These are phyloP conservation scores for Pelargonium fulgidum DNA, from an alignment of 441 rosid species.

Conservation along the genomic window DNA sequence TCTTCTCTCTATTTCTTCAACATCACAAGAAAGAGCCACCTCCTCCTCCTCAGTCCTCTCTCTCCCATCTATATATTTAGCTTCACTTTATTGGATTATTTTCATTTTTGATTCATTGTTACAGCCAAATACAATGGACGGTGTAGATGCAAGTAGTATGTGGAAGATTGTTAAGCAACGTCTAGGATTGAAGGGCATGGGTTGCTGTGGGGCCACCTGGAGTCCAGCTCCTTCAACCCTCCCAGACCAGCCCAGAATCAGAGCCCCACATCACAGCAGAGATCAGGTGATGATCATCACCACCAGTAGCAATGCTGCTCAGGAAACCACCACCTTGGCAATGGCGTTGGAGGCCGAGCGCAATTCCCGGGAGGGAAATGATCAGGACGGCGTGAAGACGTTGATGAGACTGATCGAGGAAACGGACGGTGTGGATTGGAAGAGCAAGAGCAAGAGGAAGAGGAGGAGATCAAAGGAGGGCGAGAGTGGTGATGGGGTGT, in stretches of 20 bases:
- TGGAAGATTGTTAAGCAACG: slow-evolving; percentile 41
- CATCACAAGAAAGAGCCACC: too few relatives aligned
- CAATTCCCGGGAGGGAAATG: neutral
- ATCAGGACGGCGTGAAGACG: slow-evolving; percentile 29
- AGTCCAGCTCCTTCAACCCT: slow-evolving; percentile 1
- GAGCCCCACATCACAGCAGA: neutral
- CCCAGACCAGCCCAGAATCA: too few relatives aligned
- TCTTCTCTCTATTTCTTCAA: too few relatives aligned
- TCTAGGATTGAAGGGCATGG: slow-evolving; percentile 42
- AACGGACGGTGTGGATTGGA: slow-evolving; percentile 54
- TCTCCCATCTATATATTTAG: too few relatives aligned
- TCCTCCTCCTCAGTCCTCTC: too few relatives aligned
- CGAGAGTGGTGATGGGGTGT: slow-evolving; percentile 35
- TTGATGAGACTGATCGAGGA: slow-evolving; percentile 61
- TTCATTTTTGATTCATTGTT: too few relatives aligned
- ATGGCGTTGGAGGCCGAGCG: slow-evolving; percentile 33
- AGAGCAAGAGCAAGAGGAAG: slow-evolving; percentile 13
- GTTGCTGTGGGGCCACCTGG: slow-evolving; percentile 52
- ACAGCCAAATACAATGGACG: slow-evolving; percentile 21
- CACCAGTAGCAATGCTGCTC: slow-evolving; percentile 26
- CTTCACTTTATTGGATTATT: too few relatives aligned
- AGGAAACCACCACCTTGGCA: slow-evolving; percentile 31
- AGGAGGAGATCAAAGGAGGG: slow-evolving; percentile 11
- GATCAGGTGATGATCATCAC: neutral
- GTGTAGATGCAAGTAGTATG: slow-evolving; percentile 23